Conservation (phyloP, 306 rosid species). For the Cotoneaster glaucophyllus region DNA sequence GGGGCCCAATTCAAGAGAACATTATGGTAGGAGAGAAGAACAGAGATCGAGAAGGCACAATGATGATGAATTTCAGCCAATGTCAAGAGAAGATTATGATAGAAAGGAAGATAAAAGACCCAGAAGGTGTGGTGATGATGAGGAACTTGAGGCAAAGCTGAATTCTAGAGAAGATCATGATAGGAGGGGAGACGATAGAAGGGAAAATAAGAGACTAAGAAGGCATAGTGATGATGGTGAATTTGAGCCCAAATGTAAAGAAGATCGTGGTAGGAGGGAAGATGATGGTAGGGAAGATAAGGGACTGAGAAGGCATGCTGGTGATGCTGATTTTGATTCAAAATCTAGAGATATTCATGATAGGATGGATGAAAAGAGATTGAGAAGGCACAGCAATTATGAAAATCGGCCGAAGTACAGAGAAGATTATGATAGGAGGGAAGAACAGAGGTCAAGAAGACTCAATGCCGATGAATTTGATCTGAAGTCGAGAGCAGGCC, state of each 20-base stretch:
- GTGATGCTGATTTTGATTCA: conserved; percentile 29
- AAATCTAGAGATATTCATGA: conserved; percentile 47
- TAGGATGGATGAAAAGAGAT: conserved; percentile 42
- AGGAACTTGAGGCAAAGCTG: conserved; percentile 33
- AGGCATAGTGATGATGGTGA: conserved; percentile 28
- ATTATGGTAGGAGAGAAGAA: conserved; percentile 33
- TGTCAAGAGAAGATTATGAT: conserved; percentile 35
- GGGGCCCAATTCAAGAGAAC: conserved; percentile 34
- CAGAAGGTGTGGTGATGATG: conserved; percentile 27
- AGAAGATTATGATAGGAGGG: conserved; percentile 43
- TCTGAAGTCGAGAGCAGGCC: conserved; percentile 7
- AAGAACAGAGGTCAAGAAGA: conserved; percentile 37
- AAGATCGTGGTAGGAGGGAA: conserved; percentile 36
- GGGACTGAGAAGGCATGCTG: conserved; percentile 24
- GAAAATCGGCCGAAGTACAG: conserved; percentile 41
- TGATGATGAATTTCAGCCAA: conserved; percentile 26
- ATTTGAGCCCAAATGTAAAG: conserved; percentile 39
- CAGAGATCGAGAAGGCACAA: conserved; percentile 32
- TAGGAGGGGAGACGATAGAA: conserved; percentile 24
- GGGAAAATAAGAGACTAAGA: conserved; percentile 46
- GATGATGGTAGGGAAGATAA: conserved; percentile 37
- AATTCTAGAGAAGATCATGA: conserved; percentile 31
- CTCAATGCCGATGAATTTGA: conserved; percentile 10
- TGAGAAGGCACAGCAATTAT: conserved; percentile 22
- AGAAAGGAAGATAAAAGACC: conserved; percentile 46